Conservation (phyloP, 2,329 filamentous ascomycete species). For the Geosmithia morbida region DNA sequence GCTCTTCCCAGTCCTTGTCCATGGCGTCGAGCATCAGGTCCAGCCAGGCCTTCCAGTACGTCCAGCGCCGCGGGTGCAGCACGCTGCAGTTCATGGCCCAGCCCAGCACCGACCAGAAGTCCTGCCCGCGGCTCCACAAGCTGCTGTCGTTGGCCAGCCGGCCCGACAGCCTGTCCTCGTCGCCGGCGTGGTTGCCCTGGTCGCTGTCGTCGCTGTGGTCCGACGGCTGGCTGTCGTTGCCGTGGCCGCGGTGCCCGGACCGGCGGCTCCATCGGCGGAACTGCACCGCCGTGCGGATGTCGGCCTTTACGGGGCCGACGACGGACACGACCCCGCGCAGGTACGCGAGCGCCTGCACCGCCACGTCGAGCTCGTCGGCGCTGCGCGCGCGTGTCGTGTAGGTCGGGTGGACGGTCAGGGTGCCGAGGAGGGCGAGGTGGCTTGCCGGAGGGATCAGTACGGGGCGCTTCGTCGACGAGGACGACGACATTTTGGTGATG, state of each 20-base stretch:
- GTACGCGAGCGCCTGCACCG: slow-evolving; percentile 54
- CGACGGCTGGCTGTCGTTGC: slow-evolving; percentile 25
- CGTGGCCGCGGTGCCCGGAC: slow-evolving; percentile 18
- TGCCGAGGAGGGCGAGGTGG: slow-evolving; percentile 65
- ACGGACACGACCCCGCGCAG: slow-evolving; percentile 51
- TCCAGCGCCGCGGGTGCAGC: slow-evolving; percentile 59
- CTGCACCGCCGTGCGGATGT: slow-evolving; percentile 55
- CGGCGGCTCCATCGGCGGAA: slow-evolving; percentile 29
- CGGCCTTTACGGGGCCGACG: slow-evolving; percentile 56
- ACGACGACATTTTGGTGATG: not conserved
- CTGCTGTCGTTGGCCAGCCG: slow-evolving; percentile 49
- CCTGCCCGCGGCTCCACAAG: slow-evolving; percentile 61
- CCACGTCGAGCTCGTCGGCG: slow-evolving; percentile 43
- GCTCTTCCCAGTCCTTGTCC: slow-evolving; percentile 53
- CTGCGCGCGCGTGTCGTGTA: slow-evolving; percentile 61
- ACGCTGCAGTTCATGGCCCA: slow-evolving; percentile 91
- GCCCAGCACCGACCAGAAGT: slow-evolving; percentile 80
- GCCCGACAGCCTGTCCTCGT: slow-evolving; percentile 38
- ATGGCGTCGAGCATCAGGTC: slow-evolving; percentile 66
- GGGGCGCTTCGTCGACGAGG: slow-evolving; percentile 10
- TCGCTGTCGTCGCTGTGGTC: slow-evolving; percentile 20
- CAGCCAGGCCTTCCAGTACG: slow-evolving; percentile 68
- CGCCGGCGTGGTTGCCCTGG: slow-evolving; percentile 22
- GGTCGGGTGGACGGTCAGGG: slow-evolving; percentile 66
- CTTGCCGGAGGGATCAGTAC: slow-evolving; percentile 54